Percentiles rank a stretch among this genome's conserved stretches.
phyloP scores from a whole-genome alignment of 345 rosid genomes.

The Dipteronia sinensis region DNA sequence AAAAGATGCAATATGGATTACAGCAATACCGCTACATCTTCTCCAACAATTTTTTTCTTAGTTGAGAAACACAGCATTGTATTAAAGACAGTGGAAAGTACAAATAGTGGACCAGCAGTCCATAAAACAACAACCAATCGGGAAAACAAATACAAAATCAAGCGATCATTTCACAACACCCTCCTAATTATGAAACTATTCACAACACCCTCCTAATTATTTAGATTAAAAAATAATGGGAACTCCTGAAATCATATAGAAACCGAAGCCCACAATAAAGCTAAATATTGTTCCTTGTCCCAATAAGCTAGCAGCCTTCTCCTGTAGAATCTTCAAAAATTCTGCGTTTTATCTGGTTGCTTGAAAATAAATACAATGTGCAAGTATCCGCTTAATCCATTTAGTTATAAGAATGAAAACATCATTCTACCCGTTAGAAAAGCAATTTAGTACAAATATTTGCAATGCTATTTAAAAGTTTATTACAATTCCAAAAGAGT shows the following conservation, averaged over 20 bases:
- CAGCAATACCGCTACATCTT: background rate
- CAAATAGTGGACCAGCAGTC: background rate
- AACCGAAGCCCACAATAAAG: background rate
- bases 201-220: background rate
- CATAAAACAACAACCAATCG: background rate
- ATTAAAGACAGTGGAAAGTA: background rate
- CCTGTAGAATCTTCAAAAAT: background rate
- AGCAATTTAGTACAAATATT: background rate
- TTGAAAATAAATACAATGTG: background rate
- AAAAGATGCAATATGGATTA: conserved; percentile 14
- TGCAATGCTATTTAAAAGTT: background rate
- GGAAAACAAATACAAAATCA: no score
- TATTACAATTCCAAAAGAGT: background rate
- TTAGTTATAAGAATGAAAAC: background rate
- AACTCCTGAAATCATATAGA: background rate
- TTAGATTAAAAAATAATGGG: background rate
- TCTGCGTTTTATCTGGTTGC: background rate
- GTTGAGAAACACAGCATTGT: background rate
- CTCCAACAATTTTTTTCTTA: background rate
- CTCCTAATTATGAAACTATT: background rate
- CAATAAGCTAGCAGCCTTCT: background rate
- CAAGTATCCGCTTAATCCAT: background rate
- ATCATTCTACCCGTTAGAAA: background rate
- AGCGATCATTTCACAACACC: background rate
- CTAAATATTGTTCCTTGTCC: background rate